Evolutionary conservation across 352 stramenopile species (phyloP).

Genomic region (Globisporangium rhizosaccharum): DNA sequence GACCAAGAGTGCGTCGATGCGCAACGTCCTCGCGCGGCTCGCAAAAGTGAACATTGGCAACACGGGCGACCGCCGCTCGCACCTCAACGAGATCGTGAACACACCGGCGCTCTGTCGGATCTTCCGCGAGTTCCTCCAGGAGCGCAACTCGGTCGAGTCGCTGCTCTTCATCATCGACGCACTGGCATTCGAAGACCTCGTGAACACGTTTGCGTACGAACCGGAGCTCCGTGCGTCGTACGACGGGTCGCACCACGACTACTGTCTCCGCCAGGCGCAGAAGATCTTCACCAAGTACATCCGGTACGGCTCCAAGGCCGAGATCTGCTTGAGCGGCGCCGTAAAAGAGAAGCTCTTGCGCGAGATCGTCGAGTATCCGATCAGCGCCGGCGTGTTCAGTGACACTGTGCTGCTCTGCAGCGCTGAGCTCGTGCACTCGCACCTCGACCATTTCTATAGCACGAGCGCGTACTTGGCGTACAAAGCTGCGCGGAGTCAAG

Average conservation of each 20-base stretch:
- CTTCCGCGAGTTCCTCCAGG: constrained; percentile 53
- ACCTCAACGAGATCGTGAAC: constrained; percentile 48
- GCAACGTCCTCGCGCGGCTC: constrained; percentile 48
- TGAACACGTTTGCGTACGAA: constrained; percentile 35
- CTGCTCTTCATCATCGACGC: constrained; percentile 67
- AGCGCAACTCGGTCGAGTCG: constrained; percentile 52
- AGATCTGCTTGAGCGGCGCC: constrained; percentile 39
- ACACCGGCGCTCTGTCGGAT: constrained; percentile 42
- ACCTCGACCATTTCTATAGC: constrained; percentile 55
- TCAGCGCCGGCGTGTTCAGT: constrained; percentile 47
- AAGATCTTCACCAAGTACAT: constrained; percentile 83
- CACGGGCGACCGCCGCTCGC: constrained; percentile 33
- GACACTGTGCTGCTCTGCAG: constrained; percentile 52
- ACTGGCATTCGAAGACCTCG: constrained; percentile 58
- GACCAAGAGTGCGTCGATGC: constrained; percentile 35
- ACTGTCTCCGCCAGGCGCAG: constrained; percentile 50
- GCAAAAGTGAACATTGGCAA: constrained; percentile 31
- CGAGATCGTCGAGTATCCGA: constrained; percentile 38
- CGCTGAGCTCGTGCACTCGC: constrained; percentile 53
- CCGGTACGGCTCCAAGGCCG: constrained; percentile 60
- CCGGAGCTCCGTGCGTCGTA: constrained; percentile 12
- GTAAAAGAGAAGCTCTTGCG: constrained; percentile 46
- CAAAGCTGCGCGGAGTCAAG: constrained; percentile 16
- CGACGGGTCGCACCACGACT: constrained; percentile 40
- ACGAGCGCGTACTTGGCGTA: constrained; percentile 40